Base-by-base conservation (phyloP, 768 basidiomycete genomes). In the Candolleomyces efflorescens region DNA sequence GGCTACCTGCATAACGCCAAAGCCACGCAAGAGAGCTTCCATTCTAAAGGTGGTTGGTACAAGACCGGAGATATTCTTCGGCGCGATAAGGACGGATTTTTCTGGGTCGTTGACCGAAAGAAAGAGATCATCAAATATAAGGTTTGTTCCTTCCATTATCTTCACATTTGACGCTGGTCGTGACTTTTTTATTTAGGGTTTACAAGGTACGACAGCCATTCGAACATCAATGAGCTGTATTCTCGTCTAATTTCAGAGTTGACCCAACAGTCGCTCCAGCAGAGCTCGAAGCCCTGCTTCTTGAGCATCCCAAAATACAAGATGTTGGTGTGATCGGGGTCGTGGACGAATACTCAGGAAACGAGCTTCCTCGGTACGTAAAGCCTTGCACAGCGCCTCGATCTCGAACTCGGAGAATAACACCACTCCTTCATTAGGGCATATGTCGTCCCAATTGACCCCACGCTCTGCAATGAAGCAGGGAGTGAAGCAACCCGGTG, bases 251-350 rank as follows among this genome's bases (percentile, higher is more conserved):
- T 32, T 5, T 11, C 11, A 11, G 11, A 32, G 7, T 23, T 20
- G 18, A 23, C 41, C 38, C 52, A 59, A 41, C 63, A 90, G 87
- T 90, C 20, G 78, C 88, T 2, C 89, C 88, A 0, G 86, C 88
- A 4, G 88, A 89, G 60, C 72, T 90, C 2, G 88, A 90, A 65
- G 73, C 78, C 22, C 63, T 87, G 0, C 75, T 90, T 0, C 71
- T 89, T 2, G 77, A 77, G 27, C 82, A 88, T 60, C 78, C 81
- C 1, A 74, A 79, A 0, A 73, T 92, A 9, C 80, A 76, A 1
- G 89, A 92, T 60, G 78, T 74, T 1, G 87, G 81, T 6, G 89
- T 91, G 13, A 82, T 90, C 39, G 86, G 87, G 1, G 63, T 89
- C 0, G 71, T 78, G 2, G 70, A 68, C 56, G 69, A 75, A 9